Evolutionary conservation across 352 stramenopile genomes (phyloP).

Genomic region (Pythium phragmiticola): DNA sequence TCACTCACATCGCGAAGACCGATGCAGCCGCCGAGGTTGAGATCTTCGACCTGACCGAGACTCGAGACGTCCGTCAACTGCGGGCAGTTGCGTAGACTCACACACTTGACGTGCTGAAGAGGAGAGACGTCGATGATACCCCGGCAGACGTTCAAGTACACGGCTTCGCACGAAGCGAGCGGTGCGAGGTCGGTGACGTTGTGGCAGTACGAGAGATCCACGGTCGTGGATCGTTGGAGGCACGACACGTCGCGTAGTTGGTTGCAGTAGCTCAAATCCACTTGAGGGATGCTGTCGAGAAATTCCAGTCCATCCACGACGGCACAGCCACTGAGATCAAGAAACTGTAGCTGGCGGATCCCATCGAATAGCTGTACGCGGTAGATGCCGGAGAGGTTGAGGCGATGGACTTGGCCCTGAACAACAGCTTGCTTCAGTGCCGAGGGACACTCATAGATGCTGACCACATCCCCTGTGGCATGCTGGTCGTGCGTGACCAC

Average conservation of each 20-base stretch:
- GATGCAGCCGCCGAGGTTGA: constrained; percentile 59
- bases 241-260: constrained; percentile 51
- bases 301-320: constrained; percentile 45
- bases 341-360: constrained; percentile 39
- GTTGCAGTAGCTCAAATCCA: constrained; percentile 71
- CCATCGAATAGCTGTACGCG: constrained; percentile 56
- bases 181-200: constrained; percentile 43
- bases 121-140: constrained; percentile 47
- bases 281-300: constrained; percentile 38
- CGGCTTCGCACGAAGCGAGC: constrained; percentile 40
- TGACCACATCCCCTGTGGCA: constrained; percentile 14
- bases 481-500: constrained; percentile 24
- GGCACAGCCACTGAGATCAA: constrained; percentile 62
- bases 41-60: constrained; percentile 44
- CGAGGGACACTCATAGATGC: constrained; percentile 34
- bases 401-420: constrained; percentile 27
- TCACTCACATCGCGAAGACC: constrained; percentile 43
- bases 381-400: constrained; percentile 53
- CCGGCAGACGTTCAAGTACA: constrained; percentile 67
- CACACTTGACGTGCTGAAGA: constrained; percentile 34
- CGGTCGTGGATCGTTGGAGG: constrained; percentile 34
- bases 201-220: constrained; percentile 76
- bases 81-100: constrained; percentile 66
- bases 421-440: constrained; percentile 34
- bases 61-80: constrained; percentile 44